Evolutionary conservation across 208 protist species (phyloP), one percentile per base, ranked within the genome.

Genomic region (Wallacemonas sp.): DNA sequence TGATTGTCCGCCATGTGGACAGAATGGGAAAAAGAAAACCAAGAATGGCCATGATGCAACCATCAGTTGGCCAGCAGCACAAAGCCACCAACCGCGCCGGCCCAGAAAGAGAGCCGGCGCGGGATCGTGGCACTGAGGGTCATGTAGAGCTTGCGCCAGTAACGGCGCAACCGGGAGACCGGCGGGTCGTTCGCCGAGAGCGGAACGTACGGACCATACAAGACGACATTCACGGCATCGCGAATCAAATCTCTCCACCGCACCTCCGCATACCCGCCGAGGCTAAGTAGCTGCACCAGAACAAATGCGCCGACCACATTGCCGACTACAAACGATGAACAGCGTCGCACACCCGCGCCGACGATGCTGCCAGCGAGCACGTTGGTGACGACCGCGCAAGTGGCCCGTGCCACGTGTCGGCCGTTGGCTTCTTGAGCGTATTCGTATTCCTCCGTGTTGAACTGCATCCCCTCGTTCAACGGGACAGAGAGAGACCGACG

Each of bases 241-340:
- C 41, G 34, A 12, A 83, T 0, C 9, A 93, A 33, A n/a, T 54
- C 71, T 1, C 72, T 27, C 87, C 87, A 93, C 0, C 53, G 39
- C 21, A 93, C 71, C 4, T 70, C 71, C 1, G 76, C 87, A 73
- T 93, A 93, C 10, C 87, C 87, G 15, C 73, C 36, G 10, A 72
- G 66, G 62, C 68, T 67, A 26, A 93, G 70, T 10, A 78, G 32
- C 69, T 90, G 78, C 37, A 71, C 77, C 22, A 82, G 4, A 1
- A 67, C 19, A 22, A 81, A 21, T 1, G 69, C 68, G 63, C 53
- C 66, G 13, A 41, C 60, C 6, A 59, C 15, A 12, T 59, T 37
- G 30, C 33, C 33, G 6, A 21, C 17, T 19, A 59, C 36, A 66
- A 17, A 61, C 44, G 19, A 48, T 55, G 73, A 30, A 58, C 15